These are phyloP conservation scores for Cyberlindnera amylophila DNA, from an alignment of 805 yeast genomes.

Conservation along the genomic window DNA sequence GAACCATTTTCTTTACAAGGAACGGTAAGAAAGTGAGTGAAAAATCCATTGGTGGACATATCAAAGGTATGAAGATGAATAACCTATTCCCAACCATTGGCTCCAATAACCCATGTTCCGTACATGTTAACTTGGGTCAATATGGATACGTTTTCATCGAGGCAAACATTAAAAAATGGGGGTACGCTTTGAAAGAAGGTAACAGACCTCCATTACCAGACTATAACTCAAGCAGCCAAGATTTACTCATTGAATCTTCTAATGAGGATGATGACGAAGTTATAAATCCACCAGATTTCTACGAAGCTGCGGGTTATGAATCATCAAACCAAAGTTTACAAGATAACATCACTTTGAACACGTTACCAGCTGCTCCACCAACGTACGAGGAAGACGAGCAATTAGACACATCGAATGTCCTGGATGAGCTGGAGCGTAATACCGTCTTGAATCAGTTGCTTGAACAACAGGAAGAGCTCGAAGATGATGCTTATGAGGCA, in stretches of 20 bases:
- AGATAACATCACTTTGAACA: conserved; percentile 33
- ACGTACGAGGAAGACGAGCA: conserved; percentile 26
- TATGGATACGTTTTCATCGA: conserved; percentile 77
- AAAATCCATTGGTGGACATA: conserved; percentile 19
- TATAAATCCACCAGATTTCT: conserved; percentile 26
- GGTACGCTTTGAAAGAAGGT: conserved; percentile 81
- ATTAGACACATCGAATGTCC: not conserved
- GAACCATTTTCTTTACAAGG: conserved; percentile 87
- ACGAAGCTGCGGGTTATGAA: conserved; percentile 26
- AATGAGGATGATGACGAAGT: conserved; percentile 30
- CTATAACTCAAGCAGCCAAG: conserved; percentile 74
- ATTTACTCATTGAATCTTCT: conserved; percentile 66
- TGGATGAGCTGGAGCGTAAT: conserved; percentile 8
- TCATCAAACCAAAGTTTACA: conserved; percentile 28
- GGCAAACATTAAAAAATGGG: conserved; percentile 83
- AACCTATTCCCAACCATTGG: conserved; percentile 42
- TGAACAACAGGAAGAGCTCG: not conserved
- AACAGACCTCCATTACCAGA: conserved; percentile 91
- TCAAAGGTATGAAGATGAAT: conserved; percentile 61
- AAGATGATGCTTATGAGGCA: conserved; percentile 8
- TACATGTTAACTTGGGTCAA: conserved; percentile 67
- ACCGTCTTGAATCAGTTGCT: conserved; percentile 16
- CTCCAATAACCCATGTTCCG: conserved; percentile 34
- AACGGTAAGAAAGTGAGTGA: conserved; percentile 75
- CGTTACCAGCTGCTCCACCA: conserved; percentile 36